These are phyloP conservation scores for Debaryomycetaceae sp. DNA, from an alignment of 1,139 yeast species.

Conservation along the genomic window DNA sequence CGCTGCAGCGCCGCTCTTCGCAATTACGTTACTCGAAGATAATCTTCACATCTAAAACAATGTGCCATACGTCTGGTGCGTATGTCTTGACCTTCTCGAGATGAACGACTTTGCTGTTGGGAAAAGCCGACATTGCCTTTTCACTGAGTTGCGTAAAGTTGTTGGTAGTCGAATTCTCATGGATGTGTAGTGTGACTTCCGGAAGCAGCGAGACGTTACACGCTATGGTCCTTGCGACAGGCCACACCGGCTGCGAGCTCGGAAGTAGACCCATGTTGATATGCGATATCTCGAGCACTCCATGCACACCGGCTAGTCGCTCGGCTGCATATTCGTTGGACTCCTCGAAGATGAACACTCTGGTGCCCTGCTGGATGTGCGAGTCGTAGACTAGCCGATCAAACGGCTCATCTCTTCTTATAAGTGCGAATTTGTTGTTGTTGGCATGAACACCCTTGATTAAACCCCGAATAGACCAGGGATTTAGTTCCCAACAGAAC, in stretches of 20 bases:
- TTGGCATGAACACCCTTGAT: slow-evolving; percentile 50
- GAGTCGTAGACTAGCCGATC: slow-evolving; percentile 10
- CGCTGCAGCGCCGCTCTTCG: too few species aligned
- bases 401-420: slow-evolving; percentile 27
- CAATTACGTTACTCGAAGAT: too few species aligned
- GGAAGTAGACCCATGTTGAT: slow-evolving; percentile 79
- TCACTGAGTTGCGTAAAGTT: slow-evolving; percentile 36
- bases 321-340: slow-evolving; percentile 49
- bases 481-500: slow-evolving; percentile 82
- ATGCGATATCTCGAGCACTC: slow-evolving; percentile 44
- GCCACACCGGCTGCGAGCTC: slow-evolving; percentile 62
- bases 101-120: slow-evolving; percentile 17
- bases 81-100: slow-evolving; percentile 71
- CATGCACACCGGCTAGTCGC: slow-evolving; percentile 33
- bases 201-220: slow-evolving; percentile 8
- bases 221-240: slow-evolving; percentile 32
- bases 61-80: slow-evolving; percentile 86
- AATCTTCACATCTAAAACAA: slow-evolving; percentile 51
- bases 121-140: slow-evolving; percentile 9
- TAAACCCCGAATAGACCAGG: slow-evolving; percentile 80
- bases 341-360: slow-evolving; percentile 52
- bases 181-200: slow-evolving; percentile 55
- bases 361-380: slow-evolving; percentile 12
- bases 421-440: slow-evolving; percentile 35
- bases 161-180: slow-evolving; percentile 61